Evolutionary conservation across 768 basidiomycete species (phyloP).

Genomic region (Mycena latifolia): DNA sequence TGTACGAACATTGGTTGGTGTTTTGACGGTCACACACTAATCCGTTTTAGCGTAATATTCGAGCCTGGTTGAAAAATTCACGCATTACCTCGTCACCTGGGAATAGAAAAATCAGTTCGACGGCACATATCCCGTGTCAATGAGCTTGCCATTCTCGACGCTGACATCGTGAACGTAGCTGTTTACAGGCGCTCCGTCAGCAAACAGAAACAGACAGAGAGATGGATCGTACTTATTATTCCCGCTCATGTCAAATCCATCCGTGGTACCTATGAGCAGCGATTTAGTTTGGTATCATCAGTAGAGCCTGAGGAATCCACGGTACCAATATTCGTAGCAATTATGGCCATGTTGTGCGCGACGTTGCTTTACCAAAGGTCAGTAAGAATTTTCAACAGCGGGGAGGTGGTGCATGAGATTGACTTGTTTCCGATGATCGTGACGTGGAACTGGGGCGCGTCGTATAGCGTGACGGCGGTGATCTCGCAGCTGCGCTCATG

Average conservation of each 20-base stretch:
- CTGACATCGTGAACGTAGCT: slow-evolving; percentile 48
- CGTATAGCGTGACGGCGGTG: slow-evolving; percentile 35
- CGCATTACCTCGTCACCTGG: no score
- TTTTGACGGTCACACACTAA: slow-evolving; percentile 49
- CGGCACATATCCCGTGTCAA: no score
- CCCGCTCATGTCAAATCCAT: slow-evolving; percentile 43
- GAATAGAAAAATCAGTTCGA: no score
- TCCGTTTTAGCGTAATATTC: background rate
- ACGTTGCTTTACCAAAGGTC: slow-evolving; percentile 33
- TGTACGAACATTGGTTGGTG: slow-evolving; percentile 38
- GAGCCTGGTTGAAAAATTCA: slow-evolving; percentile 6
- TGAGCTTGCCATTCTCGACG: slow-evolving; percentile 49
- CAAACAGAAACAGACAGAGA: no score
- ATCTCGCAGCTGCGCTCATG: slow-evolving; percentile 35
- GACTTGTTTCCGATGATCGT: slow-evolving; percentile 39
- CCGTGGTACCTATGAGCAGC: slow-evolving; percentile 35
- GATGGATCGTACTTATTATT: slow-evolving; percentile 36
- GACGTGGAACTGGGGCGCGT: slow-evolving; percentile 42
- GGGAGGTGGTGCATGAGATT: no score
- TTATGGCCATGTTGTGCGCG: slow-evolving; percentile 41
- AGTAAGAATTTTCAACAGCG: background rate
- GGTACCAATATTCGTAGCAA: slow-evolving; percentile 37
- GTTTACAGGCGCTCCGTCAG: background rate
- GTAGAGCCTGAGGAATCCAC: background rate
- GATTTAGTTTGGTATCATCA: no score